These are phyloP conservation scores for Neofusicoccum laricinum DNA, from an alignment of 2,329 filamentous ascomycete genomes.

Conservation along the genomic window DNA sequence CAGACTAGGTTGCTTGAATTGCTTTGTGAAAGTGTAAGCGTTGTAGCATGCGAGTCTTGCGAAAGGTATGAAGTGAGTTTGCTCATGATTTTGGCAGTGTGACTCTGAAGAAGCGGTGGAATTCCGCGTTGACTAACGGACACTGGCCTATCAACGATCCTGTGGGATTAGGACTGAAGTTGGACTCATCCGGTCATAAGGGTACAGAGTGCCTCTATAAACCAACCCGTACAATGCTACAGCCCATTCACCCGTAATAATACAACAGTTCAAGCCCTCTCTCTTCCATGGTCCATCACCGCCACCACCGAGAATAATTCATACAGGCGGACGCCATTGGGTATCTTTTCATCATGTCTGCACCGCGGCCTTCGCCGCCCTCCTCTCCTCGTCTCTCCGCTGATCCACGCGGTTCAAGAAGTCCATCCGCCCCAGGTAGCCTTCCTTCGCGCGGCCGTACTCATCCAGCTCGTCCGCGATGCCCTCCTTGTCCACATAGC, in stretches of 20 bases:
- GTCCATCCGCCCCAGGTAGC: slow-evolving; percentile 60
- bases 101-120: no score
- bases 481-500: slow-evolving; percentile 60
- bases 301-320: background rate
- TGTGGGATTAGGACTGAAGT: no score
- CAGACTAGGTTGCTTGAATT: background rate
- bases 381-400: slow-evolving; percentile 55
- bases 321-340: no score
- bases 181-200: no score
- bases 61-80: background rate
- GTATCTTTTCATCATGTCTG: background rate
- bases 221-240: no score
- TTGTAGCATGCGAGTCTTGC: background rate
- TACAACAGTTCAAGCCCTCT: no score
- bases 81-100: background rate
- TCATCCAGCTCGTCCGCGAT: slow-evolving; percentile 60
- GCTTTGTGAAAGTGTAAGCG: no score
- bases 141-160: no score
- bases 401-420: slow-evolving; percentile 60
- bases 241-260: no score
- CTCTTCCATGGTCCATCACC: background rate
- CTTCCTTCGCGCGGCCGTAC: slow-evolving; percentile 61
- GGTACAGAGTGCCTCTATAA: no score
- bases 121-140: no score
- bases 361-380: slow-evolving; percentile 47